Evolutionary conservation across 371 early-diverging fungal genomes (phyloP), one percentile per base, ranked within the genome.

Genomic region (Mucor piriformis): DNA sequence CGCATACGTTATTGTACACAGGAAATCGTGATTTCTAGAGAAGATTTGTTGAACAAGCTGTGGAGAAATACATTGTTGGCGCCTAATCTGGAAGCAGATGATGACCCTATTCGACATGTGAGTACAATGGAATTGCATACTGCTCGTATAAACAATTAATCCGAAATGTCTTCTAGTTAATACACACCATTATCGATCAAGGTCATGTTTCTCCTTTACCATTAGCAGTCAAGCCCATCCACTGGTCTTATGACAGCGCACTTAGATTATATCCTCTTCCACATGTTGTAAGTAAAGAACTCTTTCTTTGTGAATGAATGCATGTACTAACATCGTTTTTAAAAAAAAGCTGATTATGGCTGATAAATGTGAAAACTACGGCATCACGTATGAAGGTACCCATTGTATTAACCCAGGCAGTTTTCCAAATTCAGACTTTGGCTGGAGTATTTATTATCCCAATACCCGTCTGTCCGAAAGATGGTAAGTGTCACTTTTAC

Each of bases 271-370:
- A 93, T 69, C 97, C 97, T 0, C 67, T 86, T 3, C 97, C 97
- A 6, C 89, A 95, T 57, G 76, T 89, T 54, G 92, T 92, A 77
- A 76, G 83, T 70, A 35, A n/a, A n/a, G n/a, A n/a, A n/a, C n/a
- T n/a, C n/a, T n/a, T n/a, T n/a, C n/a, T n/a, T n/a, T n/a, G n/a
- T n/a, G n/a, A n/a, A n/a, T n/a, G n/a, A n/a, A n/a, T n/a, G n/a
- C n/a, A n/a, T n/a, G n/a, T n/a, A n/a, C n/a, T n/a, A n/a, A n/a
- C n/a, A n/a, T n/a, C n/a, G n/a, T n/a, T n/a, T n/a, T n/a, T n/a
- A n/a, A n/a, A n/a, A n/a, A n/a, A n/a, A n/a, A 91, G 91, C 65
- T 95, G 21, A 81, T 95, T n/a, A 76, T 94, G 57, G 95, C 93
- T 3, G 96, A 95, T 64, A 82, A 83, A 61, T 89, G 85, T 65